Evolutionary conservation across 768 basidiomycete genomes (phyloP).

Genomic region (Rhizopogon vesiculosus): DNA sequence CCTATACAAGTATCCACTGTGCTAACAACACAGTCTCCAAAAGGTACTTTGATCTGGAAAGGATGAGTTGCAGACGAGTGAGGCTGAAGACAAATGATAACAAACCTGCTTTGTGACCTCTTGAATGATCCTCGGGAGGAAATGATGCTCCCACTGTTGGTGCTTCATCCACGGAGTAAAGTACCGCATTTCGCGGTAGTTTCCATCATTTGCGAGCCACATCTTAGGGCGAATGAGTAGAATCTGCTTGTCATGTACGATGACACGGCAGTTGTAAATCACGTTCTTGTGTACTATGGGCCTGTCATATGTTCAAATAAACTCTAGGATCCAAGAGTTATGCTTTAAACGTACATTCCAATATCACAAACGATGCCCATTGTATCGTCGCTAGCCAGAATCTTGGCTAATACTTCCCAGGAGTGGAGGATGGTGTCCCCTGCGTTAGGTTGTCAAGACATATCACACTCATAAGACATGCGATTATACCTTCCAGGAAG

Average conservation of each 20-base stretch:
- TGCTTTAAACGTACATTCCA: conserved; percentile 68
- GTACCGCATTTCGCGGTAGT: conserved; percentile 85
- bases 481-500: conserved; percentile 79
- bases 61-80: neutral
- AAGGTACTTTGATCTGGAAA: conserved; percentile 77
- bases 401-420: conserved; percentile 95
- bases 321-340: neutral
- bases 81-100: neutral
- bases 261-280: conserved; percentile 93
- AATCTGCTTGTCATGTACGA: conserved; percentile 83
- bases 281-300: conserved; percentile 97
- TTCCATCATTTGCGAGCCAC: conserved; percentile 99
- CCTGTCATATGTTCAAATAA: conserved; percentile 40
- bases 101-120: conserved; percentile 83
- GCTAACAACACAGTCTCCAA: conserved; percentile 93
- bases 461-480: neutral
- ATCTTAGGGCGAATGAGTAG: conserved; percentile 96
- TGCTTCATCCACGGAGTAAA: conserved; percentile 96
- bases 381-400: conserved; percentile 74
- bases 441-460: conserved; percentile 24
- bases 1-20: conserved; percentile 96
- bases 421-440: conserved; percentile 96
- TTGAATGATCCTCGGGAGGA: conserved; percentile 84
- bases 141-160: conserved; percentile 86
- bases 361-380: conserved; percentile 92